phyloP scores from a whole-genome alignment of 1,139 yeast species.

The Pneumocystis murina region DNA sequence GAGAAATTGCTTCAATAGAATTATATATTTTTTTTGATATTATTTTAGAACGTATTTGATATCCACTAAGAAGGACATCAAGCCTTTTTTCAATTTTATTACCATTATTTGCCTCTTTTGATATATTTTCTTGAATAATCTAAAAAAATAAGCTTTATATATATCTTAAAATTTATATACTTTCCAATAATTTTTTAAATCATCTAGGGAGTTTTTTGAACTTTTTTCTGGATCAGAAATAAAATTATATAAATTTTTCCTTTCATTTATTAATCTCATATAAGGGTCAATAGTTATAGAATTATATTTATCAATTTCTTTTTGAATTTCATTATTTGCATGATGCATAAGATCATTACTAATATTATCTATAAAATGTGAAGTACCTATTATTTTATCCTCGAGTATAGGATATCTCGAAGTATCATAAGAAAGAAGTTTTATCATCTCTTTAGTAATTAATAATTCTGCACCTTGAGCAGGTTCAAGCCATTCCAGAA shows the following conservation, averaged over 20 bases:
- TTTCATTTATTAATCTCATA: conserved; percentile 3
- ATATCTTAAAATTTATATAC: conserved; percentile 16
- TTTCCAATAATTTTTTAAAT: conserved; percentile 14
- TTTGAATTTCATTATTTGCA: conserved; percentile 25
- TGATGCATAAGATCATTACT: conserved; percentile 27
- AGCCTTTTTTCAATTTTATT: conserved; percentile 27
- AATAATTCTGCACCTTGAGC: conserved; percentile 13
- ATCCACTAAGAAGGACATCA: conserved; percentile 25
- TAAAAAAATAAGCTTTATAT: background rate
- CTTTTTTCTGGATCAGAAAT: background rate
- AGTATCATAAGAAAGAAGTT: conserved; percentile 37
- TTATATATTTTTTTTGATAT: conserved; percentile 7
- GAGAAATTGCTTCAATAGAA: conserved; percentile 8
- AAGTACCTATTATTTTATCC: conserved; percentile 6
- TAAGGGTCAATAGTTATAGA: conserved; percentile 1
- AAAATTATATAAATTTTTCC: background rate
- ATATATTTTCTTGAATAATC: background rate
- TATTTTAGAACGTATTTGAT: conserved; percentile 14
- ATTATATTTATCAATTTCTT: conserved; percentile 18
- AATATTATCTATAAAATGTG: conserved; percentile 15
- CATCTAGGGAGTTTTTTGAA: conserved; percentile 7
- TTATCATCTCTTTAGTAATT: conserved; percentile 11
- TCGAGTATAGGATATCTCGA: conserved; percentile 24
- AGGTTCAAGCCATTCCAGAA: conserved; percentile 29
- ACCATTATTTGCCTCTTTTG: conserved; percentile 20